Evolutionary conservation across 2,329 filamentous ascomycete species (phyloP), one percentile per base, ranked within the genome.

Genomic region (Aspergillus texensis): DNA sequence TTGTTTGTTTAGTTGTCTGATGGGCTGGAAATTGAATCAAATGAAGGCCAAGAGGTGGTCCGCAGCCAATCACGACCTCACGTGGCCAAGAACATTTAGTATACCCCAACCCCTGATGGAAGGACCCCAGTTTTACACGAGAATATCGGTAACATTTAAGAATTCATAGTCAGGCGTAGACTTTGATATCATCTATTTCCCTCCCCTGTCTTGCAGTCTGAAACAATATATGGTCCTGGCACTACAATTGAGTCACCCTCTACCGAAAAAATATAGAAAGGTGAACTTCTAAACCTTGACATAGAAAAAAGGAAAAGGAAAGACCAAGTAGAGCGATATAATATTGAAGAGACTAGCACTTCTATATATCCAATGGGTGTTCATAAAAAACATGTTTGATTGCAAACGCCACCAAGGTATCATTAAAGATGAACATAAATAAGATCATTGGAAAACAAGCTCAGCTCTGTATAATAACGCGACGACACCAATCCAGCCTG

Each of bases 331-430:
- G 28, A 32, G 5, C 16, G 14, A 32, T 5, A 6, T 24, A 30
- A 43, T 26, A 43, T 59, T 52, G 32, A 39, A 50, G 24, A 50
- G 46, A 16, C 46, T 19, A 28, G 24, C 46, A 28, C 24, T 30
- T 50, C 26, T 50, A 19, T 30, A 34, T 46, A 46, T 11, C 43
- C 43, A 24, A 41, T 41, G 39, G 16, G 39, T 55, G 26, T 32
- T 26, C 26, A 14, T 32, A 36, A 58, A 36, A 45, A 34, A 52
- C 43, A 34, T 21, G 28, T 52, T 64, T 61, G 34, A 62, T 62
- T 52, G 52, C 45, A 53, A 52, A 67, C 64, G 64, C 65, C 62
- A 62, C 60, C 54, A 60, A 71, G 65, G 66, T 68, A 71, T 69
- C 67, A 64, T 64, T 50, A 55, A 63, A 57, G 58, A 57, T 57